These are phyloP conservation scores for Cyclanthera cordifolia DNA, from an alignment of 306 rosid species.

Conservation along the genomic window DNA sequence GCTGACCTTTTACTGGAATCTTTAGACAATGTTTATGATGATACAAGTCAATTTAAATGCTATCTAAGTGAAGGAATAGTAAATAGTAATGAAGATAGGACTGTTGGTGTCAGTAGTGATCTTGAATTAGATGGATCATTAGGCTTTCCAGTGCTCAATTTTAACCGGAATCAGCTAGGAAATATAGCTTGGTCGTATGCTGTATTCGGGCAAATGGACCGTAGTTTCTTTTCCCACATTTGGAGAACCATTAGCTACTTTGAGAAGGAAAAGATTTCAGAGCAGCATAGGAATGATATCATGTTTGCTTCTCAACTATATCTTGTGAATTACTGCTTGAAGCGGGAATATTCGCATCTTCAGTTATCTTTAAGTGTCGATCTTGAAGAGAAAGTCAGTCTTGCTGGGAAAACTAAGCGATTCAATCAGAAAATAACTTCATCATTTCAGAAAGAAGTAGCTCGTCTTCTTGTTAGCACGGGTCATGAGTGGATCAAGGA, in stretches of 20 bases:
- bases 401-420: slow-evolving; percentile 59
- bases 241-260: slow-evolving; percentile 56
- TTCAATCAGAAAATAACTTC: slow-evolving; percentile 68
- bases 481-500: slow-evolving; percentile 81
- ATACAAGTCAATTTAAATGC: slow-evolving; percentile 35
- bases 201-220: slow-evolving; percentile 59
- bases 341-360: slow-evolving; percentile 70
- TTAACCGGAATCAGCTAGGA: slow-evolving; percentile 67
- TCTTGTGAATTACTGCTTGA: slow-evolving; percentile 80
- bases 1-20: slow-evolving; percentile 48
- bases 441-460: slow-evolving; percentile 77
- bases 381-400: slow-evolving; percentile 52
- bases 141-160: slow-evolving; percentile 36
- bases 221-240: slow-evolving; percentile 48
- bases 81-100: slow-evolving; percentile 19
- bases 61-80: slow-evolving; percentile 18
- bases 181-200: slow-evolving; percentile 86
- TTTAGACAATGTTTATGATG: slow-evolving; percentile 41
- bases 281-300: slow-evolving; percentile 65
- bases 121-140: slow-evolving; percentile 24
- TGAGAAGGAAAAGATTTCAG: slow-evolving; percentile 69
- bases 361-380: slow-evolving; percentile 39
- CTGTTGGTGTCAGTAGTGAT: slow-evolving; percentile 16
- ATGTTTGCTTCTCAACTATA: slow-evolving; percentile 85
- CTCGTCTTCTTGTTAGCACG: slow-evolving; percentile 62